Evolutionary conservation across 305 asterid genomes (phyloP).

Genomic region (Rubia balearica): DNA sequence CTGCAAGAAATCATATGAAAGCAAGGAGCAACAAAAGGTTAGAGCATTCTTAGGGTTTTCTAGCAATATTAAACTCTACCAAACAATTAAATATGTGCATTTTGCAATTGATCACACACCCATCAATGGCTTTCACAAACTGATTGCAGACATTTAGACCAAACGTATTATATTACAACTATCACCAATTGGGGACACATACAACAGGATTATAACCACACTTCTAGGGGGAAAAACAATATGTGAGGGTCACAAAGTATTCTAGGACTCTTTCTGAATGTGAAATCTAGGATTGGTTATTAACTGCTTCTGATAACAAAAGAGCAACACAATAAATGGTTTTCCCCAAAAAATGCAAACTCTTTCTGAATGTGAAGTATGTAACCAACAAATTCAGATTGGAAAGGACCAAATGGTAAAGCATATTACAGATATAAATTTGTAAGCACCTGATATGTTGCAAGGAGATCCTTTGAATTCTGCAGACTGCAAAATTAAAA

Average conservation of each 20-base stretch:
- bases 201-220: background rate
- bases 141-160: too few species aligned
- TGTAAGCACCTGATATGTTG: constrained; percentile 54
- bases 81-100: background rate
- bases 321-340: background rate
- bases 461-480: constrained; percentile 71
- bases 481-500: constrained; percentile 47
- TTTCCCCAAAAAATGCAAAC: background rate
- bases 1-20: background rate
- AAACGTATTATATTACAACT: background rate
- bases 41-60: background rate
- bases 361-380: background rate
- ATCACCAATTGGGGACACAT: background rate
- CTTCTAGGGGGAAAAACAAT: background rate
- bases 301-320: background rate
- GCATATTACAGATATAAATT: constrained; percentile 8
- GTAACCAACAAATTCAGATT: background rate
- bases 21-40: background rate
- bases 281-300: background rate
- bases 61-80: background rate
- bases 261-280: background rate
- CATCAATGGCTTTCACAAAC: background rate
- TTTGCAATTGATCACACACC: background rate
- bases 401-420: constrained; percentile 8
- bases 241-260: background rate